A percentile compares a stretch with the other conserved stretches of the same genome.
phyloP scores from a whole-genome alignment of 129 eudicot species.

The Cynara cardunculus region DNA sequence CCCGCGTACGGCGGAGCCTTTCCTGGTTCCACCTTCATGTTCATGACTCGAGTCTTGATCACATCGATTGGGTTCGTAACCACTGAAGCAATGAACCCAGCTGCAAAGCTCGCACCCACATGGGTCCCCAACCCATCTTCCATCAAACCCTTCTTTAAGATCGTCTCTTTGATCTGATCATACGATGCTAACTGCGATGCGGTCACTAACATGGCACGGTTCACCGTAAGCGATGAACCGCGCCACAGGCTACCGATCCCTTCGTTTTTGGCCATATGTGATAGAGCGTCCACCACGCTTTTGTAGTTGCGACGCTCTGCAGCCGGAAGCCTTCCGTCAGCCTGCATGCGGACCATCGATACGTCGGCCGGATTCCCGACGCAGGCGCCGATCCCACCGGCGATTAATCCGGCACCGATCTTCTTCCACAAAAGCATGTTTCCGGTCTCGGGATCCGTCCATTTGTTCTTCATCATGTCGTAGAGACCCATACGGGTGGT shows the following conservation, averaged over 20 bases:
- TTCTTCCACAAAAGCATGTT: constrained; percentile 52
- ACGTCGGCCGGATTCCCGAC: constrained; percentile 95
- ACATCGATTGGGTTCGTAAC: constrained; percentile 85
- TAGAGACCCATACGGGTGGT: constrained; percentile 91
- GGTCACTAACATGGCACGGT: constrained; percentile 92
- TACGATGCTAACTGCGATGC: constrained; percentile 87
- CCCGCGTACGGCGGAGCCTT: constrained; percentile 59
- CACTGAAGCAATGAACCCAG: constrained; percentile 88
- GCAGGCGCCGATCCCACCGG: constrained; percentile 88
- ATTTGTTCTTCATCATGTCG: constrained; percentile 63
- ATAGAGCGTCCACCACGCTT: constrained; percentile 68
- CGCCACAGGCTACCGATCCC: constrained; percentile 82
- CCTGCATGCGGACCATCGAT: constrained; percentile 95
- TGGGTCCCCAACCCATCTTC: constrained; percentile 86
- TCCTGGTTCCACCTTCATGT: constrained; percentile 73
- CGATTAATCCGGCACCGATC: constrained; percentile 70
- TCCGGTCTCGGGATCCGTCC: constrained; percentile 62
- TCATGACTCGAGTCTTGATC: constrained; percentile 83
- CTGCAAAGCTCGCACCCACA: constrained; percentile 83
- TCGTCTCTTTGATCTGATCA: constrained; percentile 72
- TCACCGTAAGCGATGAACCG: constrained; percentile 90
- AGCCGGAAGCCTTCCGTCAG: constrained; percentile 83
- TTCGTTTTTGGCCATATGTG: constrained; percentile 56
- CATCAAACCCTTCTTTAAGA: constrained; percentile 44
- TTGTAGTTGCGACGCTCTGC: constrained; percentile 70